Percentiles rank a stretch among this genome's conserved stretches.
Conservation (phyloP, 495 filamentous ascomycete species). For the Neurospora sublineolata region DNA sequence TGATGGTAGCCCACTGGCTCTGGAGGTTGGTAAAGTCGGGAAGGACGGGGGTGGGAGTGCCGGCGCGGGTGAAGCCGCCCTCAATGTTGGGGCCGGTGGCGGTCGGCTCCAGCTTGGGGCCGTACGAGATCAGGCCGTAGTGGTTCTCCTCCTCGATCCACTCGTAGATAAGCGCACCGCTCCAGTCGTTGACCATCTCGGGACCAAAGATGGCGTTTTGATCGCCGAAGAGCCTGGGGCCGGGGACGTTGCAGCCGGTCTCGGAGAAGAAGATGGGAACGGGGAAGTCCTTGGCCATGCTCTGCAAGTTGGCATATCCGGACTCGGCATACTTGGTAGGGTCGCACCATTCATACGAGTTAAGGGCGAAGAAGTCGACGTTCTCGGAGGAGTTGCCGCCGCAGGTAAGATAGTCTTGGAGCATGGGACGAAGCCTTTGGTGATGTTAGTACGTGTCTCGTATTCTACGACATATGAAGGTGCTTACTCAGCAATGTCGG, state of each 20-base stretch:
- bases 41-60: slow-evolving; percentile 59
- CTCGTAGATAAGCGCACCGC: slow-evolving; percentile 76
- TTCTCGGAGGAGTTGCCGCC: slow-evolving; percentile 53
- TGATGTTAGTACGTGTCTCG: too few relatives aligned
- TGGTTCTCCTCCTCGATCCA: slow-evolving; percentile 81
- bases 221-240: slow-evolving; percentile 64
- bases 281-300: slow-evolving; percentile 37
- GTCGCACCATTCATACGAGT: slow-evolving; percentile 84
- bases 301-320: slow-evolving; percentile 57
- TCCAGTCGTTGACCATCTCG: slow-evolving; percentile 66
- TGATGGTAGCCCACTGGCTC: slow-evolving; percentile 62
- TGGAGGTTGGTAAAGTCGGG: slow-evolving; percentile 74
- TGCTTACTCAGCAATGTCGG: slow-evolving; percentile 62
- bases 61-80: slow-evolving; percentile 57
- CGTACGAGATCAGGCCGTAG: slow-evolving; percentile 78
- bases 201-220: slow-evolving; percentile 63
- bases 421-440: slow-evolving; percentile 74
- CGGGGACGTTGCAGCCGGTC: slow-evolving; percentile 60
- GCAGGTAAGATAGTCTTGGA: slow-evolving; percentile 83
- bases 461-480: too few relatives aligned
- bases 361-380: slow-evolving; percentile 75
- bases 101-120: slow-evolving; percentile 36
- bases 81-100: slow-evolving; percentile 39
- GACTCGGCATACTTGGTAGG: slow-evolving; percentile 49
- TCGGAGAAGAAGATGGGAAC: slow-evolving; percentile 82